These are phyloP conservation scores for Sordariomycetes sp. DNA, from an alignment of 2,329 filamentous ascomycete genomes.

Conservation along the genomic window DNA sequence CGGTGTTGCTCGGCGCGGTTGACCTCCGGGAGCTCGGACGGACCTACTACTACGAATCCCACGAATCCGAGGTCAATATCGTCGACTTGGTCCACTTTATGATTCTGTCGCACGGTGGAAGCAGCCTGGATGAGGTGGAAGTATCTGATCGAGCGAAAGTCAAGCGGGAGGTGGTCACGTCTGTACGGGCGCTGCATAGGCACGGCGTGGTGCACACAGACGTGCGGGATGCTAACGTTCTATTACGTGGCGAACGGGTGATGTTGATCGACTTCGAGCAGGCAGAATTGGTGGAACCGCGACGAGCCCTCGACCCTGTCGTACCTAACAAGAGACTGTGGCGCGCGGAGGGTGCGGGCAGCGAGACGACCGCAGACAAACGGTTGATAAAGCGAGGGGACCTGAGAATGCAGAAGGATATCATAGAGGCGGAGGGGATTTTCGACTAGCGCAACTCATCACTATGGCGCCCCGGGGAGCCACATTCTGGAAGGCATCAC, in stretches of 20 bases:
- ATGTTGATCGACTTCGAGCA: too few relatives aligned
- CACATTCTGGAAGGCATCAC: too few relatives aligned
- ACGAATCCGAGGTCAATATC: not conserved
- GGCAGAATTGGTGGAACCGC: slow-evolving; percentile 2
- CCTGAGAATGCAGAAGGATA: too few relatives aligned
- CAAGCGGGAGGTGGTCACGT: slow-evolving; percentile 6
- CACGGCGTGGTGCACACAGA: slow-evolving; percentile 15
- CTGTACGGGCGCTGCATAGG: slow-evolving; percentile 11
- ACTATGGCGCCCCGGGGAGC: too few relatives aligned
- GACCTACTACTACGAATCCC: slow-evolving; percentile 18
- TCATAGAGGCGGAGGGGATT: too few relatives aligned
- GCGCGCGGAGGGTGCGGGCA: too few relatives aligned
- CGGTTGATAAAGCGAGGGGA: too few relatives aligned
- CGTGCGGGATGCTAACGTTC: too few relatives aligned
- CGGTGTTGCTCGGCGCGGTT: slow-evolving; percentile 22
- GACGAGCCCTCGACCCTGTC: not conserved
- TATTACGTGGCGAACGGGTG: too few relatives aligned
- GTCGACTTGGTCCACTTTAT: not conserved
- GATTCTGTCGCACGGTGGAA: not conserved
- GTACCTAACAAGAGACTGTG: not conserved
- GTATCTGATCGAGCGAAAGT: slow-evolving; percentile 6
- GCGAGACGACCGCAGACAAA: too few relatives aligned
- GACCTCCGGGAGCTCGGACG: slow-evolving; percentile 17
- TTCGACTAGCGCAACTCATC: too few relatives aligned
- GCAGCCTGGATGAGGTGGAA: not conserved